Evolutionary conservation across 2,329 filamentous ascomycete species (phyloP).

Genomic region (Pyrenophora teres): DNA sequence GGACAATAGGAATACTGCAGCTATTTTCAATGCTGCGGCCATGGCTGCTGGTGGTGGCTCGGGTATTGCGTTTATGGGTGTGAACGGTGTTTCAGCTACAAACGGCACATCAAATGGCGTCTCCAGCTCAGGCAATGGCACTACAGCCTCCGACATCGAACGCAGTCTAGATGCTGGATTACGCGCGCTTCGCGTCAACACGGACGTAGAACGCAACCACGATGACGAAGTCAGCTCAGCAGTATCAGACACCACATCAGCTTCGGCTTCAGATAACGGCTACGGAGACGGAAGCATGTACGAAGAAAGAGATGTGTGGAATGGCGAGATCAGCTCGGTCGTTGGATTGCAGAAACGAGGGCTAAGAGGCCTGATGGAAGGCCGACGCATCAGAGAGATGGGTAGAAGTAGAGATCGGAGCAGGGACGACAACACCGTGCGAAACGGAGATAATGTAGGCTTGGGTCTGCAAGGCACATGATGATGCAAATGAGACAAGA

Average conservation of each 20-base stretch:
- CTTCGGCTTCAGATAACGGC: conserved; percentile 41
- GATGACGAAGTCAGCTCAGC: conserved; percentile 47
- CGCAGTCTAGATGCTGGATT: conserved; percentile 42
- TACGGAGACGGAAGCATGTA: conserved; percentile 43
- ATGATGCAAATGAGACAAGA: background rate
- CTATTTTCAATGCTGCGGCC: conserved; percentile 96
- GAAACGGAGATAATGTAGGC: conserved; percentile 34
- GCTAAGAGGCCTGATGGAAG: conserved; percentile 91
- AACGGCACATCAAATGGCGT: conserved; percentile 37
- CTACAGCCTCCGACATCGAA: conserved; percentile 18
- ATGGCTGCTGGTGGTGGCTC: conserved; percentile 96
- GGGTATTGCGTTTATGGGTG: conserved; percentile 67
- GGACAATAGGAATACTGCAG: conserved; percentile 91
- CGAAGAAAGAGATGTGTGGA: conserved; percentile 71
- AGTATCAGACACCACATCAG: conserved; percentile 35
- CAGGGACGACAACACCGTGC: conserved; percentile 33
- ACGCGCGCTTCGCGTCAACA: conserved; percentile 56
- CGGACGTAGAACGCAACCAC: conserved; percentile 47
- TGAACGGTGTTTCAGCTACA: conserved; percentile 32
- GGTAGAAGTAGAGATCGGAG: conserved; percentile 49
- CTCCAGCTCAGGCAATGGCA: conserved; percentile 6
- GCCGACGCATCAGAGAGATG: conserved; percentile 79
- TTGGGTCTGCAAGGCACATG: conserved; percentile 32
- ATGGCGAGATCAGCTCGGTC: conserved; percentile 79
- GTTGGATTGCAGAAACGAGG: conserved; percentile 96